phyloP scores from a whole-genome alignment of 192 early-diverging fungal species.

The Coemansia sp. region DNA sequence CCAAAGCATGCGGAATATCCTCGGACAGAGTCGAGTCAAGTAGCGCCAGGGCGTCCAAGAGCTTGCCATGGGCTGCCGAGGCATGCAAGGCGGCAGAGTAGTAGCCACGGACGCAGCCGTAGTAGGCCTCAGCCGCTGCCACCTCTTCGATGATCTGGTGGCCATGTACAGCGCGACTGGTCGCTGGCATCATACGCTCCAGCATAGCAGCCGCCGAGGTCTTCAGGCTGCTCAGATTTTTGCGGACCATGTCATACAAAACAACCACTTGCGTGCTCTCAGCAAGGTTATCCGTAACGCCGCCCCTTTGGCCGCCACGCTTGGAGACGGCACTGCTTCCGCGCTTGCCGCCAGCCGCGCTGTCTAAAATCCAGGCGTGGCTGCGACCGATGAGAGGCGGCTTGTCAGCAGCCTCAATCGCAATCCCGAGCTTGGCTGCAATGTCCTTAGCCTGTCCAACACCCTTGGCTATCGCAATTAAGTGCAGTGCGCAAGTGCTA shows the following conservation, averaged over 20 bases:
- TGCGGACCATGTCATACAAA: slow-evolving; percentile 34
- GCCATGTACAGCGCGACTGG: slow-evolving; percentile 18
- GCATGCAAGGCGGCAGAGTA: slow-evolving; percentile 36
- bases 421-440: slow-evolving; percentile 13
- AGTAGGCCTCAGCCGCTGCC: slow-evolving; percentile 30
- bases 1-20: slow-evolving; percentile 15
- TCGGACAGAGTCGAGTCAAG: slow-evolving; percentile 29
- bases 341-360: background rate
- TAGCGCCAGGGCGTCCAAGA: slow-evolving; percentile 42
- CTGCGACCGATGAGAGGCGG: slow-evolving; percentile 1
- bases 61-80: slow-evolving; percentile 17
- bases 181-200: slow-evolving; percentile 22
- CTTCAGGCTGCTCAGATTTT: slow-evolving; percentile 28
- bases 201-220: slow-evolving; percentile 5
- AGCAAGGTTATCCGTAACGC: background rate
- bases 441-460: slow-evolving; percentile 21
- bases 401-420: slow-evolving; percentile 3
- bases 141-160: slow-evolving; percentile 33
- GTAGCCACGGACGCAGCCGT: slow-evolving; percentile 39
- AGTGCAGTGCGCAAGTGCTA: slow-evolving; percentile 21
- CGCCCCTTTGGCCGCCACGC: background rate
- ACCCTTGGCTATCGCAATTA: slow-evolving; percentile 17
- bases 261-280: slow-evolving; percentile 24
- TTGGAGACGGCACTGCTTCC: background rate
- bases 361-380: slow-evolving; percentile 16